phyloP scores from a whole-genome alignment of 208 protist genomes.

The Strigomonas oncopelti region DNA sequence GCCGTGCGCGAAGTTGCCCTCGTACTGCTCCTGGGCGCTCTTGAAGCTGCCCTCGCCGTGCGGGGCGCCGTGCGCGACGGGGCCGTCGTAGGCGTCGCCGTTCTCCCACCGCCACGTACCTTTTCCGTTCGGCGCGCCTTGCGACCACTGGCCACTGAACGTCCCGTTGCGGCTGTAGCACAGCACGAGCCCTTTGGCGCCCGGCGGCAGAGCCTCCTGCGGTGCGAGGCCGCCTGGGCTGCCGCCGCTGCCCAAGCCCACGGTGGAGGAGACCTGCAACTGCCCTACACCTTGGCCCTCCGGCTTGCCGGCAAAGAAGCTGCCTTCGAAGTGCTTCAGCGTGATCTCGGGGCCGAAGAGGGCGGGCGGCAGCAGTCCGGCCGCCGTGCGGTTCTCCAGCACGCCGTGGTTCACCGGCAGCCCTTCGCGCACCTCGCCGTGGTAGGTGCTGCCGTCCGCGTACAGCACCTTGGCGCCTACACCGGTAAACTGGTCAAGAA shows the following conservation, averaged over 20 bases:
- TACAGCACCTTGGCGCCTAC: constrained; percentile 32
- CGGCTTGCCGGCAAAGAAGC: constrained; percentile 57
- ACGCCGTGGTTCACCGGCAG: constrained; percentile 47
- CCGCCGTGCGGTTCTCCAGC: constrained; percentile 40
- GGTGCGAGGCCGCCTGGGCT: constrained; percentile 9
- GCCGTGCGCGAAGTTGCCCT: constrained; percentile 49
- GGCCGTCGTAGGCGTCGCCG: constrained; percentile 60
- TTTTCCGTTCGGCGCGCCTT: constrained; percentile 52
- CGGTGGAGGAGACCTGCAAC: constrained; percentile 24
- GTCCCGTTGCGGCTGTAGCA: constrained; percentile 39
- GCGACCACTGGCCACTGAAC: constrained; percentile 65
- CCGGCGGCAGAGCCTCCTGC: constrained; percentile 12
- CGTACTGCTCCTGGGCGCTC: constrained; percentile 38
- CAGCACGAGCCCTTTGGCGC: constrained; percentile 17
- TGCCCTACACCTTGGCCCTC: constrained; percentile 59
- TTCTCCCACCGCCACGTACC: constrained; percentile 66
- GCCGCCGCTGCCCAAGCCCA: constrained; percentile 8
- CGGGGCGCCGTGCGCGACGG: constrained; percentile 30
- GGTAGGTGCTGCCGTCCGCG: constrained; percentile 62
- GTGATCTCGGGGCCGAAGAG: constrained; percentile 26
- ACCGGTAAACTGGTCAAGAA: constrained; percentile 58
- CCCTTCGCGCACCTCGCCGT: constrained; percentile 50
- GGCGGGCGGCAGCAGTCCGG: background rate
- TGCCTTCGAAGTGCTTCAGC: constrained; percentile 66
- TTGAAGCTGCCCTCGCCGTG: constrained; percentile 51